Base-by-base conservation (phyloP, 1,284 basidiomycete species). In the Naganishia sp. region DNA sequence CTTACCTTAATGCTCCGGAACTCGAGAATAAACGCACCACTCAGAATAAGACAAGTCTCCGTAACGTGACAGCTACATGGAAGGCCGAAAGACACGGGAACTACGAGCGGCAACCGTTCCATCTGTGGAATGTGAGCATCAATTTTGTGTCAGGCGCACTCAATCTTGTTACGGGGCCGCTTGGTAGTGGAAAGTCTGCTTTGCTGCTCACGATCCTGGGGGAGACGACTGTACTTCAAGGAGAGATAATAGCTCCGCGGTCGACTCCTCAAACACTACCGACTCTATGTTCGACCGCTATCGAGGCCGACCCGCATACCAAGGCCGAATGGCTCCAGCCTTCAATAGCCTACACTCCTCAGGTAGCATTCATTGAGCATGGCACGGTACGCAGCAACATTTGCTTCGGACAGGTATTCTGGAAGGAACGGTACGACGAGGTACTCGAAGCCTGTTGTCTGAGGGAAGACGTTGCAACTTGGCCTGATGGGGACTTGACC, bases 401-500 rank as follows among this genome's bases (percentile, higher is more conserved):
- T 23, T 67, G 78, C 10, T 80, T 80, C 56, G 79, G 79, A 9
- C 77, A 78, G 54, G 78, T 78, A 0, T 74, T 78, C 66, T 77
- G 78, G 74, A 50, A 63, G 23, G 72, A 73, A 10, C 68, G 79
- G 7, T 81, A 81, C 68, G 21, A 69, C 2, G 73, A 77, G 31
- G 73, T 74, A 2, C 56, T 80, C 7, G 66, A 72, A 31, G 73
- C 75, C 54, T 75, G 75, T 36, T 74, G 73, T 3, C 69, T 81
- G 25, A 44, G 72, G 2, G 65, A 75, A 0, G 80, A 81, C 64
- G 67, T 81, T 4, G 72, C 68, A 1, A 48, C 78, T 1, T 60
- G 80, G 36, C 64, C 70, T 0, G 75, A 78, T 53, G 76, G 75
- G 1, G 80, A 81, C 68, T 52, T 75, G 59, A 92, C 90, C 0